These are phyloP conservation scores for Ramicandelaber brevisporus DNA, from an alignment of 192 early-diverging fungal species.

Conservation along the genomic window DNA sequence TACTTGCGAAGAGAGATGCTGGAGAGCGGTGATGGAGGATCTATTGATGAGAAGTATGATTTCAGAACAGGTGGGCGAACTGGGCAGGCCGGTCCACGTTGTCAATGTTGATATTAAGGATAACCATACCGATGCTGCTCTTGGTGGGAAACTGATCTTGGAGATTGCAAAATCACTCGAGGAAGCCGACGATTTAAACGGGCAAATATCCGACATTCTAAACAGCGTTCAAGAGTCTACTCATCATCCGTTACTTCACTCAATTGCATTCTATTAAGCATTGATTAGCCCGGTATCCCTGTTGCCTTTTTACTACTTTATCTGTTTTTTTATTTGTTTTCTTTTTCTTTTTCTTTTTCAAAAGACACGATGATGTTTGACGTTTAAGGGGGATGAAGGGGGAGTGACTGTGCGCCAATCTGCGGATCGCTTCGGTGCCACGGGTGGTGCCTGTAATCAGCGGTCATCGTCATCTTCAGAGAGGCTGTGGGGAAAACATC, in stretches of 20 bases:
- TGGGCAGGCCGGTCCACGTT: conserved; percentile 58
- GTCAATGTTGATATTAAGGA: conserved; percentile 94
- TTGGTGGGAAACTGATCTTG: conserved; percentile 57
- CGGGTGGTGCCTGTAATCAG: no score
- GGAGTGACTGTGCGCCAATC: no score
- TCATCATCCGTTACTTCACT: conserved; percentile 30
- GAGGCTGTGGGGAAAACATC: no score
- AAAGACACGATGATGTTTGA: no score
- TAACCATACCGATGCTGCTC: conserved; percentile 63
- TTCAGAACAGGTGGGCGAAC: conserved; percentile 32
- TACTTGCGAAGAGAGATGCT: conserved; percentile 89
- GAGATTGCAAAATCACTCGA: conserved; percentile 22
- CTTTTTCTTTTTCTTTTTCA: no score
- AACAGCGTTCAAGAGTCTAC: conserved; percentile 35
- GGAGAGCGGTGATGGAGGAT: conserved; percentile 83
- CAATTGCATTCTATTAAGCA: conserved; percentile 28
- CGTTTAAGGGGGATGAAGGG: no score
- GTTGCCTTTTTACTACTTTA: no score
- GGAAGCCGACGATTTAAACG: conserved; percentile 41
- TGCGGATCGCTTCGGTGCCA: no score
- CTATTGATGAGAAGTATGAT: no score
- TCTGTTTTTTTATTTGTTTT: no score
- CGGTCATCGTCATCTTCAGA: no score
- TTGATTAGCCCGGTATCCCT: no score
- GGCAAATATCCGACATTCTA: conserved; percentile 60